These are phyloP conservation scores for Xerocomus amazonicus DNA, from an alignment of 1,284 basidiomycete species.

Conservation along the genomic window DNA sequence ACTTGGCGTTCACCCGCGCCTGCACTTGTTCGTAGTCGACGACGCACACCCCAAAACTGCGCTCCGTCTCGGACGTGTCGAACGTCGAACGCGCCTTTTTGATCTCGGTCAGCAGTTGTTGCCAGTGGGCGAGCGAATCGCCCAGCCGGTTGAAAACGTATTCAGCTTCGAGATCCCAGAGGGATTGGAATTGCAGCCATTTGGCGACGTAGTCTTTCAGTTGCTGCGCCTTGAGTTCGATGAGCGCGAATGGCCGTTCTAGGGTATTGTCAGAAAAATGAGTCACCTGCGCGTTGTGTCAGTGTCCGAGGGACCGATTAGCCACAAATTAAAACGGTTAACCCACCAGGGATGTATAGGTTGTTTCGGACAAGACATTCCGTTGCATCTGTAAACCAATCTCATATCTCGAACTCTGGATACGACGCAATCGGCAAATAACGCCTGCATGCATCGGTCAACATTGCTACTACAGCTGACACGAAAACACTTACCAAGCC, in stretches of 20 bases:
- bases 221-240: conserved; percentile 86
- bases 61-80: conserved; percentile 92
- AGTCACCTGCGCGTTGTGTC: conserved; percentile 55
- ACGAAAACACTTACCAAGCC: conserved; percentile 66
- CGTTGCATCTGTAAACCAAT: conserved; percentile 87
- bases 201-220: conserved; percentile 90
- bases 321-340: not conserved
- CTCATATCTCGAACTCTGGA: conserved; percentile 95
- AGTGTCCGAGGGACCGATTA: not conserved
- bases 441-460: conserved; percentile 47
- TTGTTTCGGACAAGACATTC: conserved; percentile 58
- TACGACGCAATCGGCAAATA: conserved; percentile 83
- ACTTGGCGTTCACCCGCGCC: conserved; percentile 95
- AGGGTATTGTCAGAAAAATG: conserved; percentile 74
- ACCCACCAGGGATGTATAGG: conserved; percentile 79
- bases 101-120: conserved; percentile 92
- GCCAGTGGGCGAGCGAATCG: conserved; percentile 91
- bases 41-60: conserved; percentile 88
- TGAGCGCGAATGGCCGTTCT: conserved; percentile 78
- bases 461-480: conserved; percentile 5
- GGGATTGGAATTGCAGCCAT: conserved; percentile 98
- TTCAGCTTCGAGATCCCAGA: conserved; percentile 98
- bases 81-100: conserved; percentile 95
- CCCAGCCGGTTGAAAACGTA: conserved; percentile 94
- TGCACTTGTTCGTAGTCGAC: conserved; percentile 99